Evolutionary conservation across 139 green algal genomes (phyloP).

Genomic region (Picochlorum sp.): DNA sequence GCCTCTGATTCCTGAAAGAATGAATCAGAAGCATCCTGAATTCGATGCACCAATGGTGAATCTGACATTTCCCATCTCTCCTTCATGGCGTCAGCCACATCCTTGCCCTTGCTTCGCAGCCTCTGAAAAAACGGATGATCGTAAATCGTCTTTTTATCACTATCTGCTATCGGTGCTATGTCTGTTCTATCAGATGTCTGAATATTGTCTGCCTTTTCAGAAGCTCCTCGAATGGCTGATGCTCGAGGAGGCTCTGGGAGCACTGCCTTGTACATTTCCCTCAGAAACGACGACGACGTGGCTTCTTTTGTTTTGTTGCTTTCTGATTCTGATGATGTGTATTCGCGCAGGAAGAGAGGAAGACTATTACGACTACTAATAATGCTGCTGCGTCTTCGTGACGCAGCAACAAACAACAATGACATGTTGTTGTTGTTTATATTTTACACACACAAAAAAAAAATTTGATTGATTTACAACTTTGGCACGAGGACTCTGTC

Average conservation of each 20-base stretch:
- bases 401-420: no score
- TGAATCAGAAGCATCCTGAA: slow-evolving; percentile 71
- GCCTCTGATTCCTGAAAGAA: slow-evolving; percentile 68
- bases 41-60: slow-evolving; percentile 80
- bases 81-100: slow-evolving; percentile 73
- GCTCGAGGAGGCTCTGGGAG: slow-evolving; percentile 15
- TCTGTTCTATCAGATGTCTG: slow-evolving; percentile 11
- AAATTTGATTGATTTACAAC: no score
- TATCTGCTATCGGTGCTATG: slow-evolving; percentile 7
- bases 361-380: no score
- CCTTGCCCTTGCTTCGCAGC: slow-evolving; percentile 40
- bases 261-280: slow-evolving; percentile 18
- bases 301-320: no score
- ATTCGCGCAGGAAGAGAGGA: no score
- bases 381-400: no score
- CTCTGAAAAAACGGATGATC: slow-evolving; percentile 39
- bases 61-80: slow-evolving; percentile 91
- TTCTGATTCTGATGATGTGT: no score
- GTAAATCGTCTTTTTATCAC: slow-evolving; percentile 20
- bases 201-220: slow-evolving; percentile 13
- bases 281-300: no score
- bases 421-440: no score
- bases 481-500: neutral
- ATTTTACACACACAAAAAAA: no score
- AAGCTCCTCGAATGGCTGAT: slow-evolving; percentile 28